phyloP scores from a whole-genome alignment of 2,329 filamentous ascomycete species.

The Microcyclospora pomicola region DNA sequence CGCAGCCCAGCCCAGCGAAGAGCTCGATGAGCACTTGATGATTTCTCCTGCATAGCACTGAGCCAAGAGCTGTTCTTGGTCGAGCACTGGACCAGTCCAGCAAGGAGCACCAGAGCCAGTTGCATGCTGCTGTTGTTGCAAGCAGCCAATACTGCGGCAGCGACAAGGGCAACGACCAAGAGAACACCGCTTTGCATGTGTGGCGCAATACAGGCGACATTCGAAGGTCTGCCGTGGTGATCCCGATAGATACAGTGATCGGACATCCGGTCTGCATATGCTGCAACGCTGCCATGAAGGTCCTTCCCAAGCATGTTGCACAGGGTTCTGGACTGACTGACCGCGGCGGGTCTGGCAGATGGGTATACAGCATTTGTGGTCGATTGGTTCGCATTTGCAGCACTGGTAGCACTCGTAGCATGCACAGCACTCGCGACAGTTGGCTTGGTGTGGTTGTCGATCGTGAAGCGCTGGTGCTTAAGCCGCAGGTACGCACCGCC shows the following conservation, averaged over 20 bases:
- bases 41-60: too few relatives aligned
- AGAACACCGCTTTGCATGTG: too few relatives aligned
- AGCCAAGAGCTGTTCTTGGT: too few relatives aligned
- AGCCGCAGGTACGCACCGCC: slow-evolving; percentile 16
- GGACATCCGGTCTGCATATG: slow-evolving; percentile 2
- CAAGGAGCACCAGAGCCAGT: too few relatives aligned
- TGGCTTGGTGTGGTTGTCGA: slow-evolving; percentile 1
- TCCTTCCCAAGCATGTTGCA: background rate
- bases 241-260: slow-evolving; percentile 12
- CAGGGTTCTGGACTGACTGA: too few relatives aligned
- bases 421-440: background rate
- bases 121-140: too few relatives aligned
- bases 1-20: too few relatives aligned
- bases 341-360: background rate
- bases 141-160: too few relatives aligned
- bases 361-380: background rate
- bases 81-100: too few relatives aligned
- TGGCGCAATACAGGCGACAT: too few relatives aligned
- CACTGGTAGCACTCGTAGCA: background rate
- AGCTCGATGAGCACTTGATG: too few relatives aligned
- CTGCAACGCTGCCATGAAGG: slow-evolving; percentile 2
- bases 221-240: slow-evolving; percentile 12
- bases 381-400: background rate
- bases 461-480: slow-evolving; percentile 4
- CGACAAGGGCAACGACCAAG: too few relatives aligned